Percentiles rank a stretch among this genome's conserved stretches.
phyloP scores from a whole-genome alignment of 306 rosid genomes.

The Carpinus fangiana region DNA sequence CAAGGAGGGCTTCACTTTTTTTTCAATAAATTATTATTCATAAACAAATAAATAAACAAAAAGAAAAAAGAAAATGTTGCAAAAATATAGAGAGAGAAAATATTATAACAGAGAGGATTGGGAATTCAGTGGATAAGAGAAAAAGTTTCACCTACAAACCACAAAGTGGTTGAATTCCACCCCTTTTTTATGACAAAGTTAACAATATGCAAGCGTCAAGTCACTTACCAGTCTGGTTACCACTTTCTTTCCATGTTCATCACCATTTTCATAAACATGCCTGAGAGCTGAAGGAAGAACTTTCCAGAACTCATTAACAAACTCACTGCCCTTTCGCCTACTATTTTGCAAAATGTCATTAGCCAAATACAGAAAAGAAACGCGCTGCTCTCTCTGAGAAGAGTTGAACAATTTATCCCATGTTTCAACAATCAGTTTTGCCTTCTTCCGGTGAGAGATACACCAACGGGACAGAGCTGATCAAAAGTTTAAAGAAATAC shows the following conservation, averaged over 20 bases:
- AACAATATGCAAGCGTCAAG: not conserved
- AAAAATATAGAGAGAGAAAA: not conserved
- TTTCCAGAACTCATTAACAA: conserved; percentile 93
- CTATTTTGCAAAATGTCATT: conserved; percentile 94
- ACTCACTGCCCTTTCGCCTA: conserved; percentile 86
- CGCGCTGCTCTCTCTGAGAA: conserved; percentile 70
- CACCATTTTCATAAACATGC: conserved; percentile 63
- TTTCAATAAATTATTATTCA: too few species aligned
- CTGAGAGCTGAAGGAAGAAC: conserved; percentile 81
- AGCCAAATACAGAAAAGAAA: conserved; percentile 76
- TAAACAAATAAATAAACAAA: too few species aligned
- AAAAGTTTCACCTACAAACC: not conserved
- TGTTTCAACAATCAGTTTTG: conserved; percentile 76
- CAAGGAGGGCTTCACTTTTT: too few species aligned
- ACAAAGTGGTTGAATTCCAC: not conserved
- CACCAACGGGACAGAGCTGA: conserved; percentile 89
- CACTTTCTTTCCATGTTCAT: conserved; percentile 60
- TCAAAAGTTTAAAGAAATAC: conserved; percentile 47
- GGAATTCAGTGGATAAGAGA: not conserved
- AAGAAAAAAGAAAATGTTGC: too few species aligned
- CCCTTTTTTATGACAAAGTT: not conserved
- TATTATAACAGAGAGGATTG: not conserved
- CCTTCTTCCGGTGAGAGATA: conserved; percentile 74
- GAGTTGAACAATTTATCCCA: conserved; percentile 84
- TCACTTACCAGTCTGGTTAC: conserved; percentile 63